These are phyloP conservation scores for Beauveria pseudobassiana DNA, from an alignment of 2,329 filamentous ascomycete genomes.

Conservation along the genomic window DNA sequence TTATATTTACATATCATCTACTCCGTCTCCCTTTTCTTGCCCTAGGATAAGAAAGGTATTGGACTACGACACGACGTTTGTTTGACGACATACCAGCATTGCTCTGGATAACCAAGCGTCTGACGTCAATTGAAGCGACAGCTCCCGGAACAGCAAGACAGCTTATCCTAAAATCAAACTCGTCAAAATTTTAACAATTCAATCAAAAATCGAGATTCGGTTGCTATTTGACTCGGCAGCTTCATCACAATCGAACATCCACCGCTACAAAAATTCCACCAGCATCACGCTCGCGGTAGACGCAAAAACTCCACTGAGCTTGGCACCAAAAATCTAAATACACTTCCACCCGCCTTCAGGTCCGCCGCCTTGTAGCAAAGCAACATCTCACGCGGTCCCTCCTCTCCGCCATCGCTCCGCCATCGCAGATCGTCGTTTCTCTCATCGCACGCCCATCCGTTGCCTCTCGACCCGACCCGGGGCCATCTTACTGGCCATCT, in stretches of 20 bases:
- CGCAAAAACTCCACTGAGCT: not conserved
- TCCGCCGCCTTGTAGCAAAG: not conserved
- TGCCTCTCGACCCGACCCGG: not conserved
- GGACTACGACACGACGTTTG: not conserved
- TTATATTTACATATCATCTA: no score
- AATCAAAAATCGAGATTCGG: no score
- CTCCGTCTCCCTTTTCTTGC: no score
- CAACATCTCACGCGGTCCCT: constrained; percentile 1
- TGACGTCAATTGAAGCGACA: not conserved
- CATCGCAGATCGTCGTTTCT: not conserved
- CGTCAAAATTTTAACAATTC: no score
- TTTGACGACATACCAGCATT: not conserved
- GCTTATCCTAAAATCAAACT: no score
- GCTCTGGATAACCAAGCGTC: not conserved
- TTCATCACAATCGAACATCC: no score
- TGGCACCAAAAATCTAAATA: not conserved
- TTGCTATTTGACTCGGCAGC: no score
- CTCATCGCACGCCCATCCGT: not conserved
- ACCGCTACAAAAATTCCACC: not conserved
- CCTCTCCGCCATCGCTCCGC: not conserved
- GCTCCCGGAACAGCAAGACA: not conserved
- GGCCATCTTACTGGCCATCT: not conserved
- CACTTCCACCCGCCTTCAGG: not conserved
- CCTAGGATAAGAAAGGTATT: not conserved
- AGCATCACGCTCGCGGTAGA: not conserved